Evolutionary conservation across 495 filamentous ascomycete genomes (phyloP), one percentile per base, ranked within the genome.

Genomic region (Penicillium coprophilum): DNA sequence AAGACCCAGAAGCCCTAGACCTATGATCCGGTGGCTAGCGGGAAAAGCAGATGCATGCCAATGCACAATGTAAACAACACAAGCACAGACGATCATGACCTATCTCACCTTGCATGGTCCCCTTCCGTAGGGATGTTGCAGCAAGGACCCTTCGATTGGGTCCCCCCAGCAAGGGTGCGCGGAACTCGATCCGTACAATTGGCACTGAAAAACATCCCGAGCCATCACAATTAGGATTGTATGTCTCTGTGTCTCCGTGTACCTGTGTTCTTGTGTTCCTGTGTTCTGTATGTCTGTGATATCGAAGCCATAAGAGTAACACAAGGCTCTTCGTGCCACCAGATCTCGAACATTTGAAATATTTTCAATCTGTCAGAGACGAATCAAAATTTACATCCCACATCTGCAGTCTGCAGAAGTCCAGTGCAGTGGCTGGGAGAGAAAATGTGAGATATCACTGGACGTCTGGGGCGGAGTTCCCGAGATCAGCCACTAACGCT

Each of bases 31-130:
- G 55, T 61, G 66, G 62, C 57, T 65, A 59, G 56, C 34, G 23
- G 34, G 61, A 49, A 57, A 41, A 50, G 49, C 60, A 55, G 67
- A 66, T 68, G 72, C 75, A 78, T 78, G 67, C 73, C 73, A 72
- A 69, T 74, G 73, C 69, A 64, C 49, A 52, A 52, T 60, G 71
- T 77, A 76, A 78, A 78, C 75, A 78, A 58, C 66, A 61, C 46
- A 57, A 56, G 71, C 71, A 76, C 71, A 62, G 73, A 73, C 68
- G 56, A 62, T 64, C 69, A 61, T 68, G 70, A 67, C 72, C 71
- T 70, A 73, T 71, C 73, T 58, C 61, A 71, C 72, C 75, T 78
- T 78, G 70, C 75, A 78, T 76, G 63, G 59, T 69, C 65, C 64
- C 66, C 66, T 70, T 74, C 61, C 66, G 57, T 66, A 75, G 70